Evolutionary conservation across 1,284 basidiomycete genomes (phyloP).

Genomic region (Coniferiporia weirii): DNA sequence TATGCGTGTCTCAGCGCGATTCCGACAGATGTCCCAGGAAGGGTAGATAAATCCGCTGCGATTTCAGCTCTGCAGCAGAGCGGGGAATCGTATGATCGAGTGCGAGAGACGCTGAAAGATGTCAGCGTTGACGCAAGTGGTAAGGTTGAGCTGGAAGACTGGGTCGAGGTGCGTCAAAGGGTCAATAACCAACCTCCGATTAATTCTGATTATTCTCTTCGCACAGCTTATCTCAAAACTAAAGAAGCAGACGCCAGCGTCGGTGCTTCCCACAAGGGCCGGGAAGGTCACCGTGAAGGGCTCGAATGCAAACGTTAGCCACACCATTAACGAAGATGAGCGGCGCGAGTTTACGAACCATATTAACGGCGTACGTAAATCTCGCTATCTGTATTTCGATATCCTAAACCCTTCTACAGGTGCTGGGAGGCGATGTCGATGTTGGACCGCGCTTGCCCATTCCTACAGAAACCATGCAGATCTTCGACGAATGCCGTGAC

Average conservation of each 20-base stretch:
- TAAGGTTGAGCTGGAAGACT: constrained; percentile 96
- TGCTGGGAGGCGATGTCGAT: constrained; percentile 87
- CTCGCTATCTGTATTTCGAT: constrained; percentile 9
- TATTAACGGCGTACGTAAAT: constrained; percentile 76
- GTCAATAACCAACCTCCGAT: constrained; percentile 16
- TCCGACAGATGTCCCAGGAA: constrained; percentile 79
- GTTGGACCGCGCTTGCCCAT: constrained; percentile 84
- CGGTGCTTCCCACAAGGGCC: constrained; percentile 65
- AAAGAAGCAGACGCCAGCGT: constrained; percentile 45
- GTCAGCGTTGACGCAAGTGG: constrained; percentile 94
- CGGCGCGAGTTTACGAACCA: constrained; percentile 94
- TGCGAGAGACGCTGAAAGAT: constrained; percentile 87
- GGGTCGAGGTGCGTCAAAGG: constrained; percentile 76
- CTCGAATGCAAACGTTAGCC: constrained; percentile 92
- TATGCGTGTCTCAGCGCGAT: constrained; percentile 52
- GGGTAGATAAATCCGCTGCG: constrained; percentile 78
- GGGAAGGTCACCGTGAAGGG: constrained; percentile 95
- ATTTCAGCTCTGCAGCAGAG: constrained; percentile 71
- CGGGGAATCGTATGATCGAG: constrained; percentile 89
- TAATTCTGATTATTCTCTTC: constrained; percentile 11
- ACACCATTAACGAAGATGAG: constrained; percentile 99
- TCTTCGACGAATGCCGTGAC: constrained; percentile 96
- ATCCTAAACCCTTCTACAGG: constrained; percentile 38
- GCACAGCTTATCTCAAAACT: constrained; percentile 79
- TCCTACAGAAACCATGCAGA: constrained; percentile 97